Evolutionary conservation across 495 filamentous ascomycete species (phyloP).

Genomic region (Apodospora peruviana): DNA sequence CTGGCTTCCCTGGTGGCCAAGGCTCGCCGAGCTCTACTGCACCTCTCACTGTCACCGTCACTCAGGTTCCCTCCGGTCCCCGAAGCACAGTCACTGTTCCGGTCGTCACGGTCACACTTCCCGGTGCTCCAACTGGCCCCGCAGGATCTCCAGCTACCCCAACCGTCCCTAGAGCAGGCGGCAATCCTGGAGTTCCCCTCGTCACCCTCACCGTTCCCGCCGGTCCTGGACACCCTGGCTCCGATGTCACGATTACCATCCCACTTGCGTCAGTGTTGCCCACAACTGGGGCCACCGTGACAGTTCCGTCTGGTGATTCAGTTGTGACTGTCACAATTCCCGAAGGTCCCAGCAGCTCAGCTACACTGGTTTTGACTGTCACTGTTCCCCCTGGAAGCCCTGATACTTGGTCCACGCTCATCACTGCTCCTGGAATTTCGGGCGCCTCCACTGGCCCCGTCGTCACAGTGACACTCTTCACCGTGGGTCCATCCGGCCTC

Average conservation of each 20-base stretch:
- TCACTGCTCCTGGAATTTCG: slow-evolving; percentile 5
- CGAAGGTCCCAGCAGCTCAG: slow-evolving; percentile 14
- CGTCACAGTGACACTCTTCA: slow-evolving; percentile 13
- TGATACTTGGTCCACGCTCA: slow-evolving; percentile 12
- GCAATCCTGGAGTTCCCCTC: slow-evolving; percentile 1
- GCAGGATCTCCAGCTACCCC: background rate
- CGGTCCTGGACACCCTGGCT: background rate
- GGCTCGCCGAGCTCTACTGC: background rate
- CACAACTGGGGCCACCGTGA: slow-evolving; percentile 7
- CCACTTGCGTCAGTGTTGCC: background rate
- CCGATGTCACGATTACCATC: slow-evolving; percentile 7
- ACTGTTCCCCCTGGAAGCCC: slow-evolving; percentile 14
- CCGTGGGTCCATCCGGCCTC: background rate
- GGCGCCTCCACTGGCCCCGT: slow-evolving; percentile 4
- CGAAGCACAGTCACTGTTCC: slow-evolving; percentile 15
- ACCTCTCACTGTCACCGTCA: slow-evolving; percentile 15
- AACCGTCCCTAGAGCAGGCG: background rate
- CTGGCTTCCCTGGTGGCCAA: background rate
- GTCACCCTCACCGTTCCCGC: slow-evolving; percentile 7
- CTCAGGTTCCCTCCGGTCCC: background rate
- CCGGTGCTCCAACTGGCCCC: background rate
- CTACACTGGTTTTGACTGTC: slow-evolving; percentile 18
- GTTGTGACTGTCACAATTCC: slow-evolving; percentile 21
- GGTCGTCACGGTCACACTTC: slow-evolving; percentile 14
- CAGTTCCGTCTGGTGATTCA: slow-evolving; percentile 9